Evolutionary conservation across 345 rosid genomes (phyloP), one percentile per base, ranked within the genome.

Genomic region (Populus nigra): DNA sequence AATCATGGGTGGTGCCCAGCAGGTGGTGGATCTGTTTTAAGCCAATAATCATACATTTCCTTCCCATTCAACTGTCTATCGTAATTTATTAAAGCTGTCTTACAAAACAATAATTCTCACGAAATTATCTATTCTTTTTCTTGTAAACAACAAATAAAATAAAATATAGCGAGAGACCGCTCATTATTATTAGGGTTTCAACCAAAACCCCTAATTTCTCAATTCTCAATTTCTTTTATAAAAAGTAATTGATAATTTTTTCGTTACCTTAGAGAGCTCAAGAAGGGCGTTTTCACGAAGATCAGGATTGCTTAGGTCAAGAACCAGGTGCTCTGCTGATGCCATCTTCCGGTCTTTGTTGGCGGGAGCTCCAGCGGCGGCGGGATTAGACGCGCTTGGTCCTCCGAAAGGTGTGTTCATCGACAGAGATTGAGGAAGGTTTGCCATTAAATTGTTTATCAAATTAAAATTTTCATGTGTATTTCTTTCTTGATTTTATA

Each of bases 271-370:
- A 47, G 92, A 87, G 72, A 86, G 89, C 73, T 91, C 93, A 41
- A 89, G 88, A 43, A 93, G 92, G 55, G 95, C 98, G 75, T 91
- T 92, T 72, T 93, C 98, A 66, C 97, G 90, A 85, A 92, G 97
- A 83, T 93, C 98, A 3, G 97, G 98, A 78, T 90, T 92, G 84
- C 96, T 88, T 49, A 93, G 95, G 73, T 96, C 97, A 80, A 93
- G 97, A 3, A 93, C 98, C 86, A 96, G 83, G 38, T 96, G 92
- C 83, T 96, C 97, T 1, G 94, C 99, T 7, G 98, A 88, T 22
- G 92, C 94, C 97, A 92, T 85, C 67, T 91, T 96, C 74, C 95
- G 88, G 83, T 93, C 99, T 85, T 91, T 92, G 83, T 78, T 89
- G 4, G 86, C 86, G 85, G 89, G 87, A 45, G 89, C 84, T 53